Evolutionary conservation across 2,329 filamentous ascomycete species (phyloP), one percentile per base, ranked within the genome.

Genomic region (Dactylellina sp.): DNA sequence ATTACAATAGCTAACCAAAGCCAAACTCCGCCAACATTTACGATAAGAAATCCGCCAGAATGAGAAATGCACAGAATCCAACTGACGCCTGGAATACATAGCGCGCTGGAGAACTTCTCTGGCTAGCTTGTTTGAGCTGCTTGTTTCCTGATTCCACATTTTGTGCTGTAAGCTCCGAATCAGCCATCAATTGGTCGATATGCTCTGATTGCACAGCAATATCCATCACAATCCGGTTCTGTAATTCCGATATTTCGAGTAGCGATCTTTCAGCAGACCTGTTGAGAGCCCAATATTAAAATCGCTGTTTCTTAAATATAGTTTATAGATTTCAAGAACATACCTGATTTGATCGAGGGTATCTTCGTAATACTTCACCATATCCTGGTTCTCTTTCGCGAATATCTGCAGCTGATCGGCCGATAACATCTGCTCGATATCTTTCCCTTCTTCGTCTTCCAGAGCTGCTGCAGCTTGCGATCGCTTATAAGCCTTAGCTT

Each of bases 301-400:
- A 32, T 32, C 28, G 9, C 28, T 5, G 9, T 9, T 32, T 32
- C 9, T 32, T 32, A 9, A 32, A 32, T 9, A 9, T 32, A 32
- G 28, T 9, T n/a, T 32, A 32, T 32, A 4, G 28, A 32, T 32
- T 32, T n/a, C n/a, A n/a, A 9, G 28, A 32, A 25, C 53, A 62
- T 86, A 96, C 91, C 90, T 91, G 77, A 98, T 92, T 85, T 98
- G 95, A 81, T 93, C 90, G 80, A 98, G 84, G n/a, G 91, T 93
- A 82, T 91, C 92, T 81, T 97, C 92, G 81, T 96, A 97, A 81
- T 97, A 91, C 81, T 91, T 91, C 78, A 98, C 85, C 89, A 99
- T 93, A 76, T 92, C 89, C 81, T 93, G 89, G 80, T 98, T 97
- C 80, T 96, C 93, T 81, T 92, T 87, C 77, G 94, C 93, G 82